Conservation (phyloP, 163 green algal species). For the Chloroidium sp. region DNA sequence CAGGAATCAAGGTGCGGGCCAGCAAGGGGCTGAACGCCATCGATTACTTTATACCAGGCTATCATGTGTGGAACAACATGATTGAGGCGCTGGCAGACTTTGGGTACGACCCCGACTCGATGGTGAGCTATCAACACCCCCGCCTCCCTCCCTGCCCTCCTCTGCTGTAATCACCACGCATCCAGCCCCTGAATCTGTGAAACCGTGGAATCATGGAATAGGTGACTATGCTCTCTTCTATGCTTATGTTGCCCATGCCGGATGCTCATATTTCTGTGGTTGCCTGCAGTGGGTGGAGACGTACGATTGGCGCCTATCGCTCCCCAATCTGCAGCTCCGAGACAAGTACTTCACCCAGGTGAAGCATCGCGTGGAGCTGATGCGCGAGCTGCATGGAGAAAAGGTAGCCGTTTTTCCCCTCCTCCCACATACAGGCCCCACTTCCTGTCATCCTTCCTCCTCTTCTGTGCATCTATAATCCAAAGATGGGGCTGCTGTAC, state of each 20-base stretch:
- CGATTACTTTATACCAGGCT: constrained; percentile 65
- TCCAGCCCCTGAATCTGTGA: no score
- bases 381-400: constrained; percentile 17
- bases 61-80: constrained; percentile 19
- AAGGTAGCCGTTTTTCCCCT: constrained; percentile 13
- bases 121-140: constrained; percentile 5
- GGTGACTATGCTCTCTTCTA: no score
- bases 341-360: constrained; percentile 71
- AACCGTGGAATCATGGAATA: no score
- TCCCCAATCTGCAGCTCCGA: constrained; percentile 51
- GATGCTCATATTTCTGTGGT: neutral
- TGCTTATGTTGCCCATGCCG: no score
- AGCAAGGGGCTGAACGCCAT: constrained; percentile 58
- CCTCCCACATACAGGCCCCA: no score
- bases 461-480: no score
- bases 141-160: no score
- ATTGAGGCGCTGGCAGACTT: constrained; percentile 20
- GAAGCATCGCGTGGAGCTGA: constrained; percentile 31
- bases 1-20: constrained; percentile 52
- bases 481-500: no score
- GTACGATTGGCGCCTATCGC: constrained; percentile 78
- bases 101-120: constrained; percentile 17
- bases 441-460: no score
- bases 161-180: no score
- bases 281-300: constrained; percentile 32